These are phyloP conservation scores for Amaranthus palmeri DNA, from an alignment of 148 eudicot genomes.

Conservation along the genomic window DNA sequence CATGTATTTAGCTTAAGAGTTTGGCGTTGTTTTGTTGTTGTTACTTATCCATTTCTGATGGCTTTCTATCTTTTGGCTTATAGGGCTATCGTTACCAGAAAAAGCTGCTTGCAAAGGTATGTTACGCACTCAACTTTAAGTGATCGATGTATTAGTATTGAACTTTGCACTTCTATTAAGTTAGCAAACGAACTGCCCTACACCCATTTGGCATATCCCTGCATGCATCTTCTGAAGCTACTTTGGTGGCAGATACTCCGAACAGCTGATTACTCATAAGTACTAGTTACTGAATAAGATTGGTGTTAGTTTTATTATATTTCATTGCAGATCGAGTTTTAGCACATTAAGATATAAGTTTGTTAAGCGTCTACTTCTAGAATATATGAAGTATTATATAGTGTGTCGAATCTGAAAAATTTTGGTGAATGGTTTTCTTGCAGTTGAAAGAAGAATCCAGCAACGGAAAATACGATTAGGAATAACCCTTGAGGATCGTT, in stretches of 20 bases:
- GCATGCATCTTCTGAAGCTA: too few species aligned
- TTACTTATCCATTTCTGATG: conserved; percentile 21
- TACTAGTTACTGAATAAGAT: not conserved
- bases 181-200: too few species aligned
- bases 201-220: too few species aligned
- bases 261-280: not conserved
- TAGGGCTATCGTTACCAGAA: conserved; percentile 91
- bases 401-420: not conserved
- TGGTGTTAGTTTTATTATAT: not conserved
- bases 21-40: not conserved
- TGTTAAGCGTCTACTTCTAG: not conserved
- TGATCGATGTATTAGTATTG: not conserved
- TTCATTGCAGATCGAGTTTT: not conserved
- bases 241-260: too few species aligned
- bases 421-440: conserved; percentile 11
- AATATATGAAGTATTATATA: too few species aligned
- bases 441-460: conserved; percentile 66
- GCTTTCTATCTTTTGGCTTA: conserved; percentile 14
- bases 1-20: too few species aligned
- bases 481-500: not conserved
- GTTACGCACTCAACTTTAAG: not conserved
- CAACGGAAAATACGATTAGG: conserved; percentile 24
- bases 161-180: too few species aligned
- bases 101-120: conserved; percentile 83
- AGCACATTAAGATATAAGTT: too few species aligned